Base-by-base conservation (phyloP, 2,329 filamentous ascomycete genomes). In the Nigrospora osmanthi region DNA sequence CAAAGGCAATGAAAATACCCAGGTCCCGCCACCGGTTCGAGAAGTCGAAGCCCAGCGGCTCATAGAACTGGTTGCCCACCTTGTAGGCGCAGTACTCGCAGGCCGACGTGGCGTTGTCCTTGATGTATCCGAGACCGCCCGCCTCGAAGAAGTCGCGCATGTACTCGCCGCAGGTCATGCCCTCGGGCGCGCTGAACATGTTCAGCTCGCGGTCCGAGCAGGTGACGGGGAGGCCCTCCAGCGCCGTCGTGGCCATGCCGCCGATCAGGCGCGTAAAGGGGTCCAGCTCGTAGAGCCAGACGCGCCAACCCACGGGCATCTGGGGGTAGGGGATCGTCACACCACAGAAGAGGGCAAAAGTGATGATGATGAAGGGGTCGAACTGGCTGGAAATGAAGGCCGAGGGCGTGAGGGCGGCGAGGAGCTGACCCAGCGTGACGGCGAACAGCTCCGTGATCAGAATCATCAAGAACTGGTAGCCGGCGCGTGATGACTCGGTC, bases 391-490 rank as follows among this genome's bases (percentile, higher is more conserved):
- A 82, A 54, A 94, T 87, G 65, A 89, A 89, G 2, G 86, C 80
- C 19, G 78, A 82, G 0, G 89, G 87, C 0, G 88, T 93, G 45
- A 91, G 66, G 0, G 89, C 82, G 0, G 87, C 83, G 5, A 95
- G 74, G 46, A 78, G 79, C 59, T 91, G 89, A 3, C 77, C 89
- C 2, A 95, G 70, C 0, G 87, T 89, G 35, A 94, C 84, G 10
- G 85, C 81, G 67, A 95, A 95, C 40, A 94, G 62, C 61, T 95
- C 89, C 0, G 87, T 91, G 55, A 91, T 75, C 44, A 95, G 73
- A 4, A 94, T 67, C 68, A 94, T 88, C 59, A 95, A 71, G 74
- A 94, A 94, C 60, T 91, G 87, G 64, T 90, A 93, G 0, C 89
- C 89, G 0, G 89, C 87, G 5, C 87, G 78, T 2, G 71, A 75